These are phyloP conservation scores for Solanum neorickii DNA, from an alignment of 257 asterid genomes.

Conservation along the genomic window DNA sequence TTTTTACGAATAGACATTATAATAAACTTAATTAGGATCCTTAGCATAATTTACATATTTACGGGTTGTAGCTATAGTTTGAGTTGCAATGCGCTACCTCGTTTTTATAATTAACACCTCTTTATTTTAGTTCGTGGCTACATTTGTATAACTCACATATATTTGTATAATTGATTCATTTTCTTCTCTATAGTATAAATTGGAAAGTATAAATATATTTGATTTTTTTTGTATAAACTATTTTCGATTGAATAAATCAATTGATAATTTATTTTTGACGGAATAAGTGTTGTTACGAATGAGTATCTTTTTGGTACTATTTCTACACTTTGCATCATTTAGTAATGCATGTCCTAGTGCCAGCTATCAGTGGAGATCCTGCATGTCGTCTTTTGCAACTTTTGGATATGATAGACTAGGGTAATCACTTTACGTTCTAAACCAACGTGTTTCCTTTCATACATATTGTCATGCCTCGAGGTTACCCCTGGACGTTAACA, in stretches of 20 bases:
- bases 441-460: no score
- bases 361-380: background rate
- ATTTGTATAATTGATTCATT: no score
- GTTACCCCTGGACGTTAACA: no score
- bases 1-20: no score
- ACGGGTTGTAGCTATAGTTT: background rate
- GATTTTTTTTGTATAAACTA: no score
- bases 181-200: no score
- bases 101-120: background rate
- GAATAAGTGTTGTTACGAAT: background rate
- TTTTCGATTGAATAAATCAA: no score
- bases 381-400: background rate
- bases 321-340: background rate
- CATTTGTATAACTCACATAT: background rate
- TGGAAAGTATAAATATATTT: background rate
- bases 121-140: no score
- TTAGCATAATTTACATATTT: background rate
- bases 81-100: background rate
- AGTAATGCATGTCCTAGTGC: background rate
- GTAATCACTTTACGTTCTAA: no score
- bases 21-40: background rate
- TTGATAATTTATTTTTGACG: no score
- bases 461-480: no score
- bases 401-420: background rate
- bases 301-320: background rate